Base-by-base conservation (phyloP, 192 early-diverging fungal genomes). In the Backusella psychrophila region DNA sequence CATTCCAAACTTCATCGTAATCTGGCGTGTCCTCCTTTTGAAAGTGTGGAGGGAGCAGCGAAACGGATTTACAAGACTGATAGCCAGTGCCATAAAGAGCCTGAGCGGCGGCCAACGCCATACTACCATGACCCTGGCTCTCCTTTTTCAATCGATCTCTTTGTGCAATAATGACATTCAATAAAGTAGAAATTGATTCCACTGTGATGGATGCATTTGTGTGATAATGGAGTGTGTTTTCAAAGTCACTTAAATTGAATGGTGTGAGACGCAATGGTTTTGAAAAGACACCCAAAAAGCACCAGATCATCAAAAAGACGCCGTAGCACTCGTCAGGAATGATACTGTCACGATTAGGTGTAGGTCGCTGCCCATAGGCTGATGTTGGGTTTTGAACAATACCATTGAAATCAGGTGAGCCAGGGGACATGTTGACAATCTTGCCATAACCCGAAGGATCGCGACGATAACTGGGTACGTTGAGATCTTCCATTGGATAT, bases 401-500 rank as follows among this genome's bases (percentile, higher is more conserved):
- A 36, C 15, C 31, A 11, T 33, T 44, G 17, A 26, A 35, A 46
- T 63, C 44, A 12, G 21, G 0, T n/a, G 71, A 52, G 9, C 44
- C 65, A 15, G 71, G 41, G 15, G 42, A 11, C 72, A 73, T 73
- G 39, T 78, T 65, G 21, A 69, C 23, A 17, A 73, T 70, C 9
- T 46, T 26, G 15, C 66, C 66, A 26, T 52, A 34, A 7, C 67
- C 67, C 35, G 65, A 66, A n/a, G 74, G 74, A 15, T 71, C 38
- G 12, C 70, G 44, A 36, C 76, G 35, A 26, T 82, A 72, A 38
- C 85, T 77, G 3, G 90, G 83, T 33, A 93, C 77, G 34, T 94
- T 93, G 49, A 94, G 76, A 81, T 98, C 96, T 72, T 97, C 95
- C 9, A 93, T 92, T 1, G 96, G 96, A 72, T 91, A 94, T 73